Conservation (phyloP, 805 yeast genomes). For the Saccharomycopsis schoenii region DNA sequence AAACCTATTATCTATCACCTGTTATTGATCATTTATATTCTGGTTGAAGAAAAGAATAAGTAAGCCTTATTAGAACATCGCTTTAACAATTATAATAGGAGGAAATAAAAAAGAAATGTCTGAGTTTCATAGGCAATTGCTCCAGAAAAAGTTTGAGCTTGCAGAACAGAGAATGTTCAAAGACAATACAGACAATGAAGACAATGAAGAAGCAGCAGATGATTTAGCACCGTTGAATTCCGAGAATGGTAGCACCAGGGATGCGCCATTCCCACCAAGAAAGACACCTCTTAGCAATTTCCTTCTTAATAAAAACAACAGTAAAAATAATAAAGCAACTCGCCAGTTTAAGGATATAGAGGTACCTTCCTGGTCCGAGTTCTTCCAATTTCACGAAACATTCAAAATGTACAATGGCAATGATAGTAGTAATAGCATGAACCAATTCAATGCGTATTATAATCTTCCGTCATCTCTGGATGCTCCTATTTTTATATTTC, state of each 20-base stretch:
- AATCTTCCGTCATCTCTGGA: slow-evolving; percentile 35
- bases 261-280: slow-evolving; percentile 15
- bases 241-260: not conserved
- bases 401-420: slow-evolving; percentile 11
- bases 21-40: too few species aligned
- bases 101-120: slow-evolving; percentile 5
- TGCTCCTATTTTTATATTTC: slow-evolving; percentile 58
- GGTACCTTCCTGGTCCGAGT: slow-evolving; percentile 25
- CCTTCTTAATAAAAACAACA: not conserved
- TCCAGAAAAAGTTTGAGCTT: slow-evolving; percentile 13
- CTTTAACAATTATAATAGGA: not conserved
- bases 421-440: slow-evolving; percentile 20
- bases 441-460: slow-evolving; percentile 45
- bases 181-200: slow-evolving; percentile 7
- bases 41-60: too few species aligned
- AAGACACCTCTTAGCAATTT: not conserved
- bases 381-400: slow-evolving; percentile 25
- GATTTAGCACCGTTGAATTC: not conserved
- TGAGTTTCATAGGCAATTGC: slow-evolving; percentile 13
- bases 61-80: too few species aligned
- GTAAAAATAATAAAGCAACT: not conserved
- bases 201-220: slow-evolving; percentile 6
- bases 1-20: too few species aligned
- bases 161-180: slow-evolving; percentile 14
- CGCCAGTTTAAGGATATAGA: not conserved